Base-by-base conservation (phyloP, 306 rosid genomes). In the Boehmeria nivea region DNA sequence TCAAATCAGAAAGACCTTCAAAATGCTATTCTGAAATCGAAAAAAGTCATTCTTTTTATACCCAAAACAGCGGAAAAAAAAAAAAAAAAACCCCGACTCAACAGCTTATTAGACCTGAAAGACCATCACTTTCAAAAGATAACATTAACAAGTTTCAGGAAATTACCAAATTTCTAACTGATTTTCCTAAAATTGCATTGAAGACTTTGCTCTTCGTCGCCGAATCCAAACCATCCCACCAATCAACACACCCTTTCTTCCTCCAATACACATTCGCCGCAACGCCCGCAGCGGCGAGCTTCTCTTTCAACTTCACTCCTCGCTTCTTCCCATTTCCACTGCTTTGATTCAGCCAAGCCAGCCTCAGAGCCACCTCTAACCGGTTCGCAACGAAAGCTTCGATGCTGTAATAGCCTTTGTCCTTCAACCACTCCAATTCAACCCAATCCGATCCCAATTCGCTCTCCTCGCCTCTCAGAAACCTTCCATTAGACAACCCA, bases 231-330 rank as follows among this genome's bases (percentile, higher is more conserved):
- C 73, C 81, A 42, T 46, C 43, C 95, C 97, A 89, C 95, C 95
- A 89, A 37, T 81, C 89, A 57, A 89, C 77, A 53, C 89, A 89
- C 27, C 97, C 89, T 52, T 81, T 86, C 78, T 89, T 89, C 84
- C 97, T 83, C 94, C 94, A 83, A 72, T 57, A 86, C 60, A 83
- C 84, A 80, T 83, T 83, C 1, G 82, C 74, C 1, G 81, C 82
- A 22, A 79, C 40, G 0, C 86, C 78, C 0, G 71, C 83, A 0
- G 63, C 68, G 3, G 51, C 78, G 28, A 75, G 44, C 80, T 89
- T 89, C 72, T 89, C 95, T 62, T 86, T 89, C 86, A 86, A 60
- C 66, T 83, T 89, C 64, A 77, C 80, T 43, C 88, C 89, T 65
- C 90, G 77, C 64, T 72, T 89, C 74, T 59, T 86, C 51, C 78